phyloP scores from a whole-genome alignment of 345 rosid genomes.

The Garcia nutans region DNA sequence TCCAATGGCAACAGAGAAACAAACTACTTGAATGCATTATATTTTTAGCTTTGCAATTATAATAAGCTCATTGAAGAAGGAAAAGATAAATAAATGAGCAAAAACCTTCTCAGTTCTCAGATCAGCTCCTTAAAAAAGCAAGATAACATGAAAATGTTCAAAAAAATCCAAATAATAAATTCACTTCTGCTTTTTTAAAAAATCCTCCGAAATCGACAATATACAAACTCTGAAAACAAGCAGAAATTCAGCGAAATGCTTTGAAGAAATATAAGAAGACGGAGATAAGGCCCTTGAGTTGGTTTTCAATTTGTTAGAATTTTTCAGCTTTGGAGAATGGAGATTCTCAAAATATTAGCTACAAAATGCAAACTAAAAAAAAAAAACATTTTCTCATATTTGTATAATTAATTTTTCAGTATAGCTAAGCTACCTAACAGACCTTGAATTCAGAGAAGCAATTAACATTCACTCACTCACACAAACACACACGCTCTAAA shows the following conservation, averaged over 20 bases:
- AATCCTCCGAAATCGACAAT: background rate
- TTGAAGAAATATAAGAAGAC: background rate
- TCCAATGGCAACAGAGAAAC: background rate
- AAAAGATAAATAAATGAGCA: background rate
- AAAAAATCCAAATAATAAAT: background rate
- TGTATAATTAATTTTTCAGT: background rate
- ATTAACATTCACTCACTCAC: background rate
- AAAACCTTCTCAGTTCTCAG: background rate
- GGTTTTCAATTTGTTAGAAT: background rate
- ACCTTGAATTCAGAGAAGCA: background rate
- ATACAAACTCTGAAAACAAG: background rate
- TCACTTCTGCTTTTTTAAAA: background rate
- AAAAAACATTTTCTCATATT: background rate
- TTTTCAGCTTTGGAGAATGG: background rate
- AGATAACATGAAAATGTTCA: background rate
- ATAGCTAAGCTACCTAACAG: background rate
- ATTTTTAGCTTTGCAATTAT: background rate
- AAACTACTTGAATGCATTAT: background rate
- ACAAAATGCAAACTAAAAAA: background rate
- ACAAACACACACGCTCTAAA: no score
- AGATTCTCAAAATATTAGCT: background rate
- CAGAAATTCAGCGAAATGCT: background rate
- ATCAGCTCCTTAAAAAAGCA: constrained; percentile 4
- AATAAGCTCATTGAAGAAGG: background rate
- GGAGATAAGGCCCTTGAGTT: background rate